phyloP scores from a whole-genome alignment of 1,284 basidiomycete species.

The Heterobasidion annosum region DNA sequence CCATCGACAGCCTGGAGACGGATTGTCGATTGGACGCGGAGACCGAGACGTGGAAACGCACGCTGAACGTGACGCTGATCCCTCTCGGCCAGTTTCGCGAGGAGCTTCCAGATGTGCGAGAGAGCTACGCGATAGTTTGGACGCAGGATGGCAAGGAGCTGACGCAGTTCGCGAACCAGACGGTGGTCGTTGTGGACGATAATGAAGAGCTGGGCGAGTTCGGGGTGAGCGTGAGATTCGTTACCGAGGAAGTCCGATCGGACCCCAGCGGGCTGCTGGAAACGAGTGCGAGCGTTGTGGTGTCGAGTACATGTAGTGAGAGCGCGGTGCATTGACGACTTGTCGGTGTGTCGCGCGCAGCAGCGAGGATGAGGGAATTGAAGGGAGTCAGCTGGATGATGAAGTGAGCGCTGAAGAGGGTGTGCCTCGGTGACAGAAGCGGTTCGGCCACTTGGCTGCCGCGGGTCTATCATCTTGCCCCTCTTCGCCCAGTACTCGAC shows the following conservation, averaged over 20 bases:
- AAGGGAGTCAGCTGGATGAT: too few species aligned
- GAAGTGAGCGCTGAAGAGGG: too few species aligned
- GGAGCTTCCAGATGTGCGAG: constrained; percentile 22
- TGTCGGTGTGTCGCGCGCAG: too few species aligned
- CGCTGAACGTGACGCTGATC: constrained; percentile 37
- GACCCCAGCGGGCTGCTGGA: constrained; percentile 27
- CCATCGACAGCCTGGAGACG: constrained; percentile 46
- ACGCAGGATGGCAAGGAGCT: constrained; percentile 33
- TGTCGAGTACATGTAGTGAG: neutral
- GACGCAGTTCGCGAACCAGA: constrained; percentile 37
- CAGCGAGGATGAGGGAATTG: too few species aligned
- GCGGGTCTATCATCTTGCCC: too few species aligned
- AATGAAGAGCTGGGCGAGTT: constrained; percentile 27
- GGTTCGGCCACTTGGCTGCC: too few species aligned
- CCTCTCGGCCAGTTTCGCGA: constrained; percentile 52
- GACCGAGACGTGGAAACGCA: constrained; percentile 14
- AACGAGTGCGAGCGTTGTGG: neutral
- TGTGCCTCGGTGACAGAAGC: too few species aligned
- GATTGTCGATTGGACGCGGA: constrained; percentile 18
- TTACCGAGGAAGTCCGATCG: constrained; percentile 46
- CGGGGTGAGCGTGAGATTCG: constrained; percentile 36
- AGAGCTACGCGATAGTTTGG: constrained; percentile 51
- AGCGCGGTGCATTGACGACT: neutral
- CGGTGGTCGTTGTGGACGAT: constrained; percentile 29
- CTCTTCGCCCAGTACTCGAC: neutral